phyloP scores from a whole-genome alignment of 352 stramenopile species.

The Pythium phragmiticola region DNA sequence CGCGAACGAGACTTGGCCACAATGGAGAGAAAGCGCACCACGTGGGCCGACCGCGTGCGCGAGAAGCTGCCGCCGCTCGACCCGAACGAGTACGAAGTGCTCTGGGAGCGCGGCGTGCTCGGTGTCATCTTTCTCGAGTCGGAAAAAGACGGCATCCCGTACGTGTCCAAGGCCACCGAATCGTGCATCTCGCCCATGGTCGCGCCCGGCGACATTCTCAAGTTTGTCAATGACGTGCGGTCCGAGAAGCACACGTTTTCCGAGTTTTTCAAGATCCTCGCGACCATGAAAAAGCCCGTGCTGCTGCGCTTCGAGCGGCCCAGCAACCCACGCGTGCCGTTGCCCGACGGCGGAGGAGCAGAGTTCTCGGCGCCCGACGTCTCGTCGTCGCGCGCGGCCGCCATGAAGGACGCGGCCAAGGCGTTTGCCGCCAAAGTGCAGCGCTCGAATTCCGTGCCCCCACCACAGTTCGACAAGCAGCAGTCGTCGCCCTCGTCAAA shows the following conservation, averaged over 20 bases:
- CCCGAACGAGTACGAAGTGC: constrained; percentile 85
- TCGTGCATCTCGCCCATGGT: constrained; percentile 79
- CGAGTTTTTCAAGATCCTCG: constrained; percentile 89
- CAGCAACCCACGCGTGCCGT: constrained; percentile 3
- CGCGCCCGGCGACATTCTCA: constrained; percentile 72
- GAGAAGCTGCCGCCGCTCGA: constrained; percentile 73
- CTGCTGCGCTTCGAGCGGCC: constrained; percentile 77
- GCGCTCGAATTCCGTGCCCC: constrained; percentile 58
- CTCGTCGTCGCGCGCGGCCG: constrained; percentile 2
- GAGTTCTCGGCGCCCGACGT: constrained; percentile 38
- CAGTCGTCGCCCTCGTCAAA: constrained; percentile 19
- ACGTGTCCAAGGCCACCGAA: constrained; percentile 86
- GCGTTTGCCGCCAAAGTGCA: constrained; percentile 38
- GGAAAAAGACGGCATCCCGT: constrained; percentile 82
- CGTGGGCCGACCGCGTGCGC: constrained; percentile 78
- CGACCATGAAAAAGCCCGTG: constrained; percentile 89
- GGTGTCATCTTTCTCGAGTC: constrained; percentile 88
- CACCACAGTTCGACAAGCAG: constrained; percentile 39
- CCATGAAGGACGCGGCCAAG: constrained; percentile 31
- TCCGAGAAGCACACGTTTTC: constrained; percentile 87
- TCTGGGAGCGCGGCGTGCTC: constrained; percentile 84
- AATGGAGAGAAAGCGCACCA: constrained; percentile 30
- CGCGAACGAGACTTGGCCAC: constrained; percentile 3
- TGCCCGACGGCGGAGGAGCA: constrained; percentile 30
- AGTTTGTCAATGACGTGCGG: constrained; percentile 83